These are phyloP conservation scores for Madurella fahalii DNA, from an alignment of 2,329 filamentous ascomycete species.

Conservation along the genomic window DNA sequence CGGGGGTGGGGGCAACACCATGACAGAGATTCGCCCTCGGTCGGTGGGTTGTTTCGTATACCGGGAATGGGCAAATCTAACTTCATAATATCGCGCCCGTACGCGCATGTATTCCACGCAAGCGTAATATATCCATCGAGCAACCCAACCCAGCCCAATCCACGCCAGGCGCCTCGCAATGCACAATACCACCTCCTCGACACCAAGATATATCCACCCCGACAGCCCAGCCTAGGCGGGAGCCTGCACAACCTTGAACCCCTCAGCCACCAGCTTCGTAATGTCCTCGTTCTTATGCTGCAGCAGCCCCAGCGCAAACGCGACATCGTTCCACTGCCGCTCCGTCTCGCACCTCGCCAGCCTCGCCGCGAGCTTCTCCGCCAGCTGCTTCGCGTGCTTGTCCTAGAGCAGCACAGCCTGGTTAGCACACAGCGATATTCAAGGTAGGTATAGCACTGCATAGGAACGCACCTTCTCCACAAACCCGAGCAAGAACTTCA, in stretches of 20 bases:
- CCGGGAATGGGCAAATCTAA: too few relatives aligned
- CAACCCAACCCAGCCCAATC: conserved; percentile 35
- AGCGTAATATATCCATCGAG: conserved; percentile 43
- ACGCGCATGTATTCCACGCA: too few relatives aligned
- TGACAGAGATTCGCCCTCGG: too few relatives aligned
- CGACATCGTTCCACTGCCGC: conserved; percentile 95
- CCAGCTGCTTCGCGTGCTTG: conserved; percentile 92
- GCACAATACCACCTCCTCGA: not conserved
- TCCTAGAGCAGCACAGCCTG: conserved; percentile 54
- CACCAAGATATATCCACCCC: too few relatives aligned
- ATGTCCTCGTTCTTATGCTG: conserved; percentile 95
- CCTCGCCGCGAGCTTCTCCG: conserved; percentile 85
- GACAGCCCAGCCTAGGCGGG: conserved; percentile 41
- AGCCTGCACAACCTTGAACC: conserved; percentile 68
- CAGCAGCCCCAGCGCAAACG: conserved; percentile 81
- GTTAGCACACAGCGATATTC: conserved; percentile 12
- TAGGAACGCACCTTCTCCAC: conserved; percentile 78
- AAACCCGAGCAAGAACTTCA: conserved; percentile 91
- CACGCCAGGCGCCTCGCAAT: not conserved
- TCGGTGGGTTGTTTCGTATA: too few relatives aligned
- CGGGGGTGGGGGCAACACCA: too few relatives aligned
- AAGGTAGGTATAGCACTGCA: not conserved
- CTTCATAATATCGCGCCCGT: too few relatives aligned
- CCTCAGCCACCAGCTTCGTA: conserved; percentile 67
- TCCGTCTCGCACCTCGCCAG: conserved; percentile 84